Conservation (phyloP, 1,284 basidiomycete genomes). For the Trametes versicolor region DNA sequence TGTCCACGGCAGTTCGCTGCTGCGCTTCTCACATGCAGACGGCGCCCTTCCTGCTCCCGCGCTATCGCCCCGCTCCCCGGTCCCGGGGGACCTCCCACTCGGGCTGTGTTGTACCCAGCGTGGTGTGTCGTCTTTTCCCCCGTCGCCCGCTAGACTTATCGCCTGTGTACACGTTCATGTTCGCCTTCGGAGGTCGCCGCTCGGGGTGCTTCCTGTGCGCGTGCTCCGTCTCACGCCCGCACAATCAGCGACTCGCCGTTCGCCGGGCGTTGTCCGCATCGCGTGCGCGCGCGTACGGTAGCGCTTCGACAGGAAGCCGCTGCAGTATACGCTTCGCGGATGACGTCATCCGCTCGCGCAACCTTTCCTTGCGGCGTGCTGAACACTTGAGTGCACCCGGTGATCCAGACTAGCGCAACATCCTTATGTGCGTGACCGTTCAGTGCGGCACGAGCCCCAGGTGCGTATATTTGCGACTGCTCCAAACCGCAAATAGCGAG, state of each 20-base stretch:
- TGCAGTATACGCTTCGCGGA: neutral
- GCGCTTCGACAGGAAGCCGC: conserved; percentile 5
- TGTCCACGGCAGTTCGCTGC: conserved; percentile 4
- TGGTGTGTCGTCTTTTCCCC: neutral
- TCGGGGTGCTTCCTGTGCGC: neutral
- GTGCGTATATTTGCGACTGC: neutral
- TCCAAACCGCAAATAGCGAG: neutral
- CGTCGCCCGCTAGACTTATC: neutral
- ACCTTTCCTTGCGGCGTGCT: neutral
- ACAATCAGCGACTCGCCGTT: neutral
- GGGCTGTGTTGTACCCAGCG: neutral
- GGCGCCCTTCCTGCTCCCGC: neutral
- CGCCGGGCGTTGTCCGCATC: neutral
- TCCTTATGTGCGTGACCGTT: neutral
- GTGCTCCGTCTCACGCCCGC: conserved; percentile 1
- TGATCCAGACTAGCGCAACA: neutral
- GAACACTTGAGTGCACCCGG: neutral
- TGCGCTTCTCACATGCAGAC: neutral
- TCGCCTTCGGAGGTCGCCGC: neutral
- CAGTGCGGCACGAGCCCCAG: neutral
- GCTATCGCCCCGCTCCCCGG: neutral
- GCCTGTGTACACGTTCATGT: neutral
- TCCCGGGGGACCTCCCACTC: neutral
- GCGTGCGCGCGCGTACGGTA: neutral
- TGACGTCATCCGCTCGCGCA: conserved; percentile 4